Evolutionary conservation across 176 grass and related monocot species (phyloP).

Genomic region (Phoenix dactylifera): DNA sequence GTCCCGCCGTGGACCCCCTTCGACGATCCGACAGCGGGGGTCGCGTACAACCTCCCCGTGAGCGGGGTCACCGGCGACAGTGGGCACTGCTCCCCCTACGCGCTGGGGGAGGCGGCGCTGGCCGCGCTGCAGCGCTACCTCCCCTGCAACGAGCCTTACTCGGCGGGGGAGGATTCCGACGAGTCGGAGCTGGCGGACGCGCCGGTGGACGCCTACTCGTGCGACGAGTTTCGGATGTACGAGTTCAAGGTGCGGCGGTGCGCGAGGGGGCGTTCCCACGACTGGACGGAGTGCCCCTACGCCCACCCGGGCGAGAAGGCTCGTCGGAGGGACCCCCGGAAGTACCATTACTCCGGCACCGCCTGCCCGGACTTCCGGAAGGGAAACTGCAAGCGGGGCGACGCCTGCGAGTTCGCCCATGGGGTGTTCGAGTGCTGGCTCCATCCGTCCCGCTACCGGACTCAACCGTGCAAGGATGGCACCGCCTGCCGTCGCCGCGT

Average conservation of each 20-base stretch:
- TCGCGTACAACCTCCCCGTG: constrained; percentile 1
- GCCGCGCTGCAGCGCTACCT: constrained; percentile 39
- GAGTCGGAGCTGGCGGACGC: not conserved
- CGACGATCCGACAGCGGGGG: constrained; percentile 33
- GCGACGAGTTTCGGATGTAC: constrained; percentile 98
- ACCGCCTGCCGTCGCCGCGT: constrained; percentile 72
- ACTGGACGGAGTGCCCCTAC: constrained; percentile 99
- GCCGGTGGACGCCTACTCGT: constrained; percentile 44
- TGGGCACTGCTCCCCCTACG: constrained; percentile 37
- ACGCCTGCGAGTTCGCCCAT: constrained; percentile 84
- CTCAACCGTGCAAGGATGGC: constrained; percentile 95
- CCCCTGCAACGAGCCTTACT: constrained; percentile 26
- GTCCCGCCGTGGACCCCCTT: constrained; percentile 62
- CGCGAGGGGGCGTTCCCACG: constrained; percentile 57
- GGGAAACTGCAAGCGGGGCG: constrained; percentile 79
- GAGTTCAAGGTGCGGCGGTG: constrained; percentile 96
- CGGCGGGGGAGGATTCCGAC: constrained; percentile 12
- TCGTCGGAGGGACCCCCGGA: constrained; percentile 69
- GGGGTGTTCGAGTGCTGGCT: constrained; percentile 99
- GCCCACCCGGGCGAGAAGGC: constrained; percentile 95
- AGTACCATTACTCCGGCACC: constrained; percentile 87
- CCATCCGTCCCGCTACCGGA: constrained; percentile 85
- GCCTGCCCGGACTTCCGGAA: constrained; percentile 94
- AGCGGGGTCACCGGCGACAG: not conserved
- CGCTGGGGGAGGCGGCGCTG: constrained; percentile 24